phyloP scores from a whole-genome alignment of 352 stramenopile genomes.

The Globisporangium paroecandrum region DNA sequence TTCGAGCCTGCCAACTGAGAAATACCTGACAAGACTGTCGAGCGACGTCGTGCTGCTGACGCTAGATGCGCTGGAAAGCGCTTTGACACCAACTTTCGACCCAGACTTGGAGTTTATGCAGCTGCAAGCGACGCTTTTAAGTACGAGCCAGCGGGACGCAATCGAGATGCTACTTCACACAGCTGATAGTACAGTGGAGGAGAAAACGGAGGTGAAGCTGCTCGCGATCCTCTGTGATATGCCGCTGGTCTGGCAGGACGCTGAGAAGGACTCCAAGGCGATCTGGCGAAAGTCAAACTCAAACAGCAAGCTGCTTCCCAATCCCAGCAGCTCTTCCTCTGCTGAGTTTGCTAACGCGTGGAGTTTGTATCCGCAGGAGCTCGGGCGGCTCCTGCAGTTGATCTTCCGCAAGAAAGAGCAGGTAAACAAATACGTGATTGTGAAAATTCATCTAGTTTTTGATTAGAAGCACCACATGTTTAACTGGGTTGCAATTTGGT shows the following conservation, averaged over 20 bases:
- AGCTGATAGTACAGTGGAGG: too few species aligned
- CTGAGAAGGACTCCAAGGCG: slow-evolving; percentile 13
- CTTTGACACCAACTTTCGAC: slow-evolving; percentile 11
- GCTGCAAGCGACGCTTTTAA: slow-evolving; percentile 29
- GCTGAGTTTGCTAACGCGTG: slow-evolving; percentile 19
- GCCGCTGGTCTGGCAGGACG: slow-evolving; percentile 38
- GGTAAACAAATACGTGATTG: slow-evolving; percentile 14
- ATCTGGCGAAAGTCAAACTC: slow-evolving; percentile 17
- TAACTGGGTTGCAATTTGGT: not conserved
- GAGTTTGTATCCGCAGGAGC: slow-evolving; percentile 39
- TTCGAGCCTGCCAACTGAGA: slow-evolving; percentile 17
- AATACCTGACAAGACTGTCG: slow-evolving; percentile 27
- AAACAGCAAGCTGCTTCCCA: not conserved
- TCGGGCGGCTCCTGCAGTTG: slow-evolving; percentile 30
- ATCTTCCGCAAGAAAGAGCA: slow-evolving; percentile 33
- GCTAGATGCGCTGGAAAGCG: slow-evolving; percentile 41
- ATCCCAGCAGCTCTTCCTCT: not conserved
- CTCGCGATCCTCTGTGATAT: slow-evolving; percentile 56
- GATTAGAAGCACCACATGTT: not conserved
- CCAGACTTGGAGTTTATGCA: slow-evolving; percentile 22
- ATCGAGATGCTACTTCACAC: slow-evolving; percentile 22
- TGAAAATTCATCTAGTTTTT: not conserved
- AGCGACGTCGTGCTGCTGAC: slow-evolving; percentile 26
- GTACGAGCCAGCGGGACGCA: slow-evolving; percentile 27
- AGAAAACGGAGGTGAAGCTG: slow-evolving; percentile 7